A percentile compares a stretch with the other conserved stretches of the same genome.
These are phyloP conservation scores for Neofusicoccum parvum DNA, from an alignment of 2,329 filamentous ascomycete species.

Conservation along the genomic window DNA sequence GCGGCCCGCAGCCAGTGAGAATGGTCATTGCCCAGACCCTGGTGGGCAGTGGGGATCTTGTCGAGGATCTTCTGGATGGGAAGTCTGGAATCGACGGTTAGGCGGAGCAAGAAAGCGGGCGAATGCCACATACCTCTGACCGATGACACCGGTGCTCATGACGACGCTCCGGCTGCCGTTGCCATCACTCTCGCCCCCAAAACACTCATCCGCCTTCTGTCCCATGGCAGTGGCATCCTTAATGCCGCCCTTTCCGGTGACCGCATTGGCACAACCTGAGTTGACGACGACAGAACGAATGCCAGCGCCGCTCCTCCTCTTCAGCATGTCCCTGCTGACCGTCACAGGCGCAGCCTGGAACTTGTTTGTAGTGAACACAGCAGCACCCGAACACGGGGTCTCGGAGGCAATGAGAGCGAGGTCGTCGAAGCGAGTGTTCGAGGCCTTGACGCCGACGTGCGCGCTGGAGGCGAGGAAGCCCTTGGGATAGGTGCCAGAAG, in stretches of 20 bases:
- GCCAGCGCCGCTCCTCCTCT: constrained; percentile 66
- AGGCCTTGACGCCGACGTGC: constrained; percentile 90
- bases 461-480: constrained; percentile 87
- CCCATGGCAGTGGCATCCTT: constrained; percentile 90
- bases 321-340: constrained; percentile 73
- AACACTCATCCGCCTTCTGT: constrained; percentile 69
- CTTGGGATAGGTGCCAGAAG: constrained; percentile 81
- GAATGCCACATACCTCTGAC: constrained; percentile 66
- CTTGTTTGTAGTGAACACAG: constrained; percentile 96
- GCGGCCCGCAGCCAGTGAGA: constrained; percentile 85
- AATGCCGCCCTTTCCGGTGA: constrained; percentile 86
- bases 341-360: constrained; percentile 96
- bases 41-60: constrained; percentile 76
- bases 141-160: constrained; percentile 98
- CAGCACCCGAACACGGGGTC: constrained; percentile 79
- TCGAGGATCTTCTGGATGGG: constrained; percentile 88
- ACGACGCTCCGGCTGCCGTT: constrained; percentile 72
- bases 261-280: constrained; percentile 94
- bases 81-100: constrained; percentile 54
- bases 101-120: constrained; percentile 3
- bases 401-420: constrained; percentile 88
- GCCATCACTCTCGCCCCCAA: constrained; percentile 46
- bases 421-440: constrained; percentile 89
- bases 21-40: constrained; percentile 72
- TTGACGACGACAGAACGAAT: constrained; percentile 87